Evolutionary conservation across 1,284 basidiomycete species (phyloP), one percentile per base, ranked within the genome.

Genomic region (Testicularia cyperi): DNA sequence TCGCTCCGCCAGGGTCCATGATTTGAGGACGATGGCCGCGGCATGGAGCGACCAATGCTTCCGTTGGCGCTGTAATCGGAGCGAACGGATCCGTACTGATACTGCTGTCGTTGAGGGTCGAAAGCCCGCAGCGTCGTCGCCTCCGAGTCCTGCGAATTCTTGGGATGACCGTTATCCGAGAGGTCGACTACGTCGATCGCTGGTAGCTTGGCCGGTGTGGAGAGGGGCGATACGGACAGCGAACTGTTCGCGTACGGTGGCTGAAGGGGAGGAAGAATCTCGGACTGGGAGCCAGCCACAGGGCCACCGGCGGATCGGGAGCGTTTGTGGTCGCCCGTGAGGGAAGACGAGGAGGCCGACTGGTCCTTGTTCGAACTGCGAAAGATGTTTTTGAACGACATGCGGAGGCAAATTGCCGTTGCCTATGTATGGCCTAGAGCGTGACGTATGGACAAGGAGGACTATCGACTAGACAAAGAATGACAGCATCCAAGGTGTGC

Each of bases 371-470:
- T 49, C 37, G 20, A 40, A 26, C 38, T 49, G 22, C 52, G 52
- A 47, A 62, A 61, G 33, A 62, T 54, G 44, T 55, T 62, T 27
- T 52, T 62, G 40, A 62, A 55, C 12, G 57, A 55, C 57, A 62
- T 62, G 23, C 30, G 45, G 29, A 22, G 16, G 38, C 14, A 23
- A 41, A 6, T 22, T 32, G 20, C 19, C 15, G 19, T 6, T 34
- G 32, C 32, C 19, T 9, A 10, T 35, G n/a, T 22, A 14, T 21
- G 3, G n/a, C 32, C n/a, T 24, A n/a, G n/a, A n/a, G n/a, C n/a
- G n/a, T n/a, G n/a, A n/a, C n/a, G n/a, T n/a, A n/a, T n/a, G n/a
- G n/a, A n/a, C n/a, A n/a, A n/a, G n/a, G n/a, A n/a, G n/a, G n/a
- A n/a, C n/a, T n/a, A n/a, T n/a, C n/a, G n/a, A n/a, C n/a, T n/a